Conservation (phyloP, 768 basidiomycete species). For the Lanmaoa pseudosensibilis region DNA sequence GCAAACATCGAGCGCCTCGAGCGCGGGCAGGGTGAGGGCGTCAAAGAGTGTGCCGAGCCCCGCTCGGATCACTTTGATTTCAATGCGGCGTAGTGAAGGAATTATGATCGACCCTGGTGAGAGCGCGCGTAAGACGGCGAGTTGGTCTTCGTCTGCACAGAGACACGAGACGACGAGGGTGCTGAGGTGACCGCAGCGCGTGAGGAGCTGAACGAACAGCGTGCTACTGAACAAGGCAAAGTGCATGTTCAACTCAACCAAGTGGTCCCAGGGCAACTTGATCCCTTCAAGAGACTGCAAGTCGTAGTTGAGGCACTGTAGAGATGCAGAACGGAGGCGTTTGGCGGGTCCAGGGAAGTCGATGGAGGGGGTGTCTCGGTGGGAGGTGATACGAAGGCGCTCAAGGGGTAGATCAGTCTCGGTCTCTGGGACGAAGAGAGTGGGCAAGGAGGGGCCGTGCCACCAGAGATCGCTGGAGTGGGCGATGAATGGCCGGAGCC, state of each 20-base stretch:
- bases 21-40: slow-evolving; percentile 24
- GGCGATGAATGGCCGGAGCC: slow-evolving; percentile 26
- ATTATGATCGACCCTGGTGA: slow-evolving; percentile 19
- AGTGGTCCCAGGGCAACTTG: slow-evolving; percentile 27
- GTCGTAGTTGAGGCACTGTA: slow-evolving; percentile 23
- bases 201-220: slow-evolving; percentile 25
- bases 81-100: slow-evolving; percentile 21
- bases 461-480: slow-evolving; percentile 32
- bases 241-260: slow-evolving; percentile 29
- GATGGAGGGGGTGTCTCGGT: slow-evolving; percentile 14
- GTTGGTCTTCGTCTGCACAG: slow-evolving; percentile 20
- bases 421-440: slow-evolving; percentile 13
- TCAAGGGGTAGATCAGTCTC: slow-evolving; percentile 8
- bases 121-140: slow-evolving; percentile 6
- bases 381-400: slow-evolving; percentile 23
- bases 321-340: slow-evolving; percentile 18
- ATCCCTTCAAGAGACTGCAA: slow-evolving; percentile 26
- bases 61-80: slow-evolving; percentile 31
- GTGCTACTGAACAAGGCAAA: slow-evolving; percentile 26
- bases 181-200: slow-evolving; percentile 22
- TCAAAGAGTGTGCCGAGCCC: slow-evolving; percentile 23
- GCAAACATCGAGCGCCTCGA: slow-evolving; percentile 34
- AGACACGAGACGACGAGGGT: slow-evolving; percentile 26
- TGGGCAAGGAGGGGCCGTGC: slow-evolving; percentile 29
- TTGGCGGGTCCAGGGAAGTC: slow-evolving; percentile 17